Conservation (phyloP, 192 early-diverging fungal genomes). For the Coemansia sp. region DNA sequence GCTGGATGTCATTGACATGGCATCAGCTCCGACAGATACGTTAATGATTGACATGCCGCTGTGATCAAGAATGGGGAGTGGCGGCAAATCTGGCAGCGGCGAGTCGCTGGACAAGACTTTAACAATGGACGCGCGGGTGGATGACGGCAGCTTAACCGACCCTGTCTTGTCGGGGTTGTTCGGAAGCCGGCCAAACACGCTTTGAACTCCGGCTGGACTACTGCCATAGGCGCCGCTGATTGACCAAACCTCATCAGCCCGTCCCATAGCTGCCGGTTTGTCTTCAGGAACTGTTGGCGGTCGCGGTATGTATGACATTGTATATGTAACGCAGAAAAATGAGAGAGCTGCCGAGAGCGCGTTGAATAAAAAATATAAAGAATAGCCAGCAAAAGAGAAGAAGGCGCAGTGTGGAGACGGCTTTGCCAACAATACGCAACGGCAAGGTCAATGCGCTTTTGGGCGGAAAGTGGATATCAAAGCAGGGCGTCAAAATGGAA, state of each 20-base stretch:
- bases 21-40: background rate
- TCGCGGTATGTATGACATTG: conserved; percentile 40
- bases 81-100: conserved; percentile 30
- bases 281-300: conserved; percentile 10
- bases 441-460: conserved; percentile 7
- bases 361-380: background rate
- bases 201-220: conserved; percentile 4
- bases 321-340: background rate
- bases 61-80: conserved; percentile 19
- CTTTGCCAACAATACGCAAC: conserved; percentile 1
- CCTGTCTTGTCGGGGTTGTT: conserved; percentile 2
- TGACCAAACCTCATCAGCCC: conserved; percentile 39
- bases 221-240: conserved; percentile 19
- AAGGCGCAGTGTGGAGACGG: conserved; percentile 1
- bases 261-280: conserved; percentile 9
- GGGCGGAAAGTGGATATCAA: background rate
- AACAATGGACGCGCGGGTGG: conserved; percentile 32
- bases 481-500: background rate
- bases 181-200: conserved; percentile 1
- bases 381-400: conserved; percentile 7
- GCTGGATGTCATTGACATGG: background rate
- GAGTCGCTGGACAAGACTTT: conserved; percentile 25
- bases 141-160: conserved; percentile 18
- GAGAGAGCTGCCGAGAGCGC: background rate
- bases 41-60: conserved; percentile 4